These are phyloP conservation scores for Microthlaspi erraticum DNA, from an alignment of 345 rosid species.

Conservation along the genomic window DNA sequence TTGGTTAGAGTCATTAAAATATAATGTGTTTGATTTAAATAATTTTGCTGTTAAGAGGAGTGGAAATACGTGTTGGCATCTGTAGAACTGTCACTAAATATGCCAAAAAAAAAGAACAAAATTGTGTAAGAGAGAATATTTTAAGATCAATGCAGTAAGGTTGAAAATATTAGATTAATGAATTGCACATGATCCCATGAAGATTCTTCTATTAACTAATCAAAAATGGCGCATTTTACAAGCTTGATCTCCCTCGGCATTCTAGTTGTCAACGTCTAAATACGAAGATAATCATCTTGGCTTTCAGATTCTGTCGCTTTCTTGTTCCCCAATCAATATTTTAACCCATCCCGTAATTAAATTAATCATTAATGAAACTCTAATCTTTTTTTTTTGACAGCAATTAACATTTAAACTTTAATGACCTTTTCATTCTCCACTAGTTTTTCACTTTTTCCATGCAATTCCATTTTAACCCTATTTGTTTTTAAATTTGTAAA, in stretches of 20 bases:
- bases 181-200: conserved; percentile 58
- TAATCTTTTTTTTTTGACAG: not conserved
- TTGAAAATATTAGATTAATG: conserved; percentile 37
- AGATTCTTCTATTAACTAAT: conserved; percentile 39
- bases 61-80: conserved; percentile 41
- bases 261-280: conserved; percentile 35
- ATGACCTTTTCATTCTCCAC: conserved; percentile 8
- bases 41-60: conserved; percentile 23
- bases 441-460: not conserved
- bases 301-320: conserved; percentile 30
- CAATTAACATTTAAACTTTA: not conserved
- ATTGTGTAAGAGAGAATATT: conserved; percentile 17
- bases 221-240: conserved; percentile 27
- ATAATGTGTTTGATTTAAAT: conserved; percentile 6
- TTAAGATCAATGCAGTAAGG: not conserved
- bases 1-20: no score
- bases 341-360: conserved; percentile 25
- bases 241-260: conserved; percentile 40
- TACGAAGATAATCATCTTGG: conserved; percentile 29
- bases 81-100: conserved; percentile 30
- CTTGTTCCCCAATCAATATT: conserved; percentile 34
- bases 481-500: conserved; percentile 66
- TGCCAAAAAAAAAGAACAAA: conserved; percentile 17
- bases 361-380: conserved; percentile 10
- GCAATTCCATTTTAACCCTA: conserved; percentile 38